Evolutionary conservation across 495 filamentous ascomycete genomes (phyloP).

Genomic region (Tuber brumale): DNA sequence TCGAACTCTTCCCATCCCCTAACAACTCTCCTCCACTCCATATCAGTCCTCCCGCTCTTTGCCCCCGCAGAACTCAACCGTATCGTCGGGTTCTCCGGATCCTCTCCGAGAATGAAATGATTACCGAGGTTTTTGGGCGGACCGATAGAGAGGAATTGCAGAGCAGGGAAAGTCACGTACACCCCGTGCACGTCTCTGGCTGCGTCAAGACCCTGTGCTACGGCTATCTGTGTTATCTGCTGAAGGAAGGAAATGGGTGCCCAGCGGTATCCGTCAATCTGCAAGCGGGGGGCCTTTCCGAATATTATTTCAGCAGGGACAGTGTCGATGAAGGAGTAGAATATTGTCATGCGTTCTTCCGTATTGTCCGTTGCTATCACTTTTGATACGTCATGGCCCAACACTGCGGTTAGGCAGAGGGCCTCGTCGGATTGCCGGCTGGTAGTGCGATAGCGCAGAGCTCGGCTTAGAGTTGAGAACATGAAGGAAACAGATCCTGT

Average conservation of each 20-base stretch:
- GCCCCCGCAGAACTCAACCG: not conserved
- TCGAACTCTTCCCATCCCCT: conserved; percentile 4
- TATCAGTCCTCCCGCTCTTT: not conserved
- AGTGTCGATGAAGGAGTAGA: conserved; percentile 8
- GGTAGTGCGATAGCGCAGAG: conserved; percentile 15
- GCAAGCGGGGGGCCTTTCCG: not conserved
- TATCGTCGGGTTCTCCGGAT: not conserved
- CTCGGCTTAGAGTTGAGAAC: conserved; percentile 5
- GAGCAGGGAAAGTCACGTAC: not conserved
- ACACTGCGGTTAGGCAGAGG: conserved; percentile 22
- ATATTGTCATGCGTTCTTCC: conserved; percentile 9
- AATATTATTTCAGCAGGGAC: conserved; percentile 15
- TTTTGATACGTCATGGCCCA: conserved; percentile 8
- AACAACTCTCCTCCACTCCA: not conserved
- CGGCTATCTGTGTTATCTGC: not conserved
- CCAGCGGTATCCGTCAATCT: conserved; percentile 15
- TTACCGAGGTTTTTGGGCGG: not conserved
- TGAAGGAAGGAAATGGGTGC: conserved; percentile 15
- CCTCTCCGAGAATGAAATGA: conserved; percentile 3
- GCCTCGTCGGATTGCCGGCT: conserved; percentile 19
- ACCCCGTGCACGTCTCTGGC: not conserved
- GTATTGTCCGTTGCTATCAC: conserved; percentile 3
- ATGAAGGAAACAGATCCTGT: not conserved
- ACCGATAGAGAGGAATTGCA: not conserved
- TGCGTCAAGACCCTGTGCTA: not conserved